Evolutionary conservation across 257 asterid species (phyloP), one percentile per base, ranked within the genome.

Genomic region (Lycium ferocissimum): DNA sequence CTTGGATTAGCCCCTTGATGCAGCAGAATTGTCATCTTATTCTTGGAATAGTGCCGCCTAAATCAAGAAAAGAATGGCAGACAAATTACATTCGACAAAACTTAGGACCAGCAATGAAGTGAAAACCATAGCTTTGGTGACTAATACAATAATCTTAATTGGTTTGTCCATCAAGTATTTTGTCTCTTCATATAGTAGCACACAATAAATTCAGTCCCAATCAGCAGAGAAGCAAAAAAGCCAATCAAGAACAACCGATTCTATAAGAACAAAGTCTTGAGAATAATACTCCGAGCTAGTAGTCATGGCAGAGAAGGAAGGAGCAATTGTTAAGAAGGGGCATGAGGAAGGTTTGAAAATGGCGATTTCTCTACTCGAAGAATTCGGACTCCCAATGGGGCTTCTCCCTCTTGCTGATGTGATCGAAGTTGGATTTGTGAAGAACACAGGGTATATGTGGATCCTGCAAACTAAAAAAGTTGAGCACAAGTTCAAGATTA

Each of bases 361-460:
- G 91, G 94, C 93, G 0, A 3, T 45, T 20, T 85, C 86, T 5
- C 92, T 94, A n/a, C 94, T 94, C 1, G 92, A 93, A 78, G 97
- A 94, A 79, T 93, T 91, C 65, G 93, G 87, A 85, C 93, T 92
- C 14, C 97, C 98, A 35, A 2, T 65, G 3, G 98, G 98, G 45
- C 97, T 93, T 18, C 97, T 94, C 80, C 95, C 94, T 3, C 66
- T 94, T 80, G 95, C 87, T 1, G 92, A 92, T 15, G 97, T 93
- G 83, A 35, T 90, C 5, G 97, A 94, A 83, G 97, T 92, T 0
- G 98, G 97, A 3, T 92, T 93, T 47, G 95, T 92, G 81, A 88
- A 91, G 83, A 72, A 61, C 88, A 91, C 90, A 0, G 94, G 97
- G 0, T 93, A 94, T 91, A 92, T 92, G 93, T 94, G 97, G 97